Evolutionary conservation across 495 filamentous ascomycete species (phyloP), one percentile per base, ranked within the genome.

Genomic region (Hyaloscypha hepaticicola): DNA sequence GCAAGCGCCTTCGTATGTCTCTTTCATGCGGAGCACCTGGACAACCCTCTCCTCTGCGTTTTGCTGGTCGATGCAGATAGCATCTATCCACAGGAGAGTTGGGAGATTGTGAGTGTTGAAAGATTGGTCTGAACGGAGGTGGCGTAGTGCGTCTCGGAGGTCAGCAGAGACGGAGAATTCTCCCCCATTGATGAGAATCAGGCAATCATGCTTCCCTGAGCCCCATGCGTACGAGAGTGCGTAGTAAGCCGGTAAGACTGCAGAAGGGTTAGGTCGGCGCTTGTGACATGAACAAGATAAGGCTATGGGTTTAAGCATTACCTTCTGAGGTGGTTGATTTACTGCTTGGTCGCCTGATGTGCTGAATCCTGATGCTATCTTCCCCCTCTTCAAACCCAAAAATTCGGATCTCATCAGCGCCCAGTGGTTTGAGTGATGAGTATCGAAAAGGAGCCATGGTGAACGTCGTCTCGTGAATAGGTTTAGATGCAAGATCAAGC

Each of bases 51-150:
- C 65, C 7, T 26, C 14, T 33, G 19, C 22, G 49, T 70, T 45
- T 28, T 58, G 9, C 31, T 69, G 67, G 28, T 70, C 60, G 49
- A 72, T 70, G 22, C 51, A 67, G 19, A 67, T 67, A 0, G 58
- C 58, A 26, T 67, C 65, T 25, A 59, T 53, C 65, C 65, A 67
- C 5, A 67, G 19, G 29, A 55, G 33, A 5, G 3, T 2, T 4
- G 63, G 19, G 29, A 55, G 33, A 5, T 22, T 2, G 9, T 2
- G 14, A 38, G 6, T 25, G 11, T 24, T 21, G 41, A 8, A 5
- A 24, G 6, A 5, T 11, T 33, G 59, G 16, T 56, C 12, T 9
- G 8, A 3, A 3, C 14, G 1, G 5, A 58, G 12, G n/a, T 53
- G 41, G 8, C 55, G 53, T 25, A 65, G 31, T 1, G 53, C 62